Conservation (phyloP, 169 alveolate genomes). For the Cryptosporidium muris region DNA sequence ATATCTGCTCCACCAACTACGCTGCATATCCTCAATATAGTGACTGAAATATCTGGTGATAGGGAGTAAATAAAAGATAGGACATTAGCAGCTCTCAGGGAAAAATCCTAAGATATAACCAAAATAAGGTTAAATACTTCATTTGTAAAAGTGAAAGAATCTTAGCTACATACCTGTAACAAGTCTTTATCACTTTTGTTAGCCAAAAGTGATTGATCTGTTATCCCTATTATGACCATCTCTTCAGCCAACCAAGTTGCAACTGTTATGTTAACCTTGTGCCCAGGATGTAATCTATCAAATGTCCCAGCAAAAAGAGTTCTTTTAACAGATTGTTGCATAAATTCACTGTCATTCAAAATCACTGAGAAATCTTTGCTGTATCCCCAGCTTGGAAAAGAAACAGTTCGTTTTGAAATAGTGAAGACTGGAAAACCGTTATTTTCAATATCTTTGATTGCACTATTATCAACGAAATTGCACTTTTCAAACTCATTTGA, state of each 20-base stretch:
- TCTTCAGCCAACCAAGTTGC: conserved; percentile 72
- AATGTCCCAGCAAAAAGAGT: conserved; percentile 77
- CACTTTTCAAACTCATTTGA: conserved; percentile 1
- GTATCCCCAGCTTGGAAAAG: conserved; percentile 41
- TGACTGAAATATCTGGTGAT: conserved; percentile 58
- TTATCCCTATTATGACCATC: conserved; percentile 67
- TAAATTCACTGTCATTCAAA: conserved; percentile 7
- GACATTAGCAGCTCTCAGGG: conserved; percentile 58
- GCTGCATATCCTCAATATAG: conserved; percentile 64
- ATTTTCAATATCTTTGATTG: background rate
- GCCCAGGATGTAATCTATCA: conserved; percentile 79
- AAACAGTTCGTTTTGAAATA: conserved; percentile 1
- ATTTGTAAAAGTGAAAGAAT: background rate
- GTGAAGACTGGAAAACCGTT: conserved; percentile 19
- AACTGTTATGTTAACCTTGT: conserved; percentile 74
- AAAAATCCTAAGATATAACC: conserved; percentile 34
- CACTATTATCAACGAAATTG: conserved; percentile 6
- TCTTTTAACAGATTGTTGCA: conserved; percentile 45
- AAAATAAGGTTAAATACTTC: background rate
- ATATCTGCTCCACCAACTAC: conserved; percentile 67
- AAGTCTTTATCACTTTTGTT: conserved; percentile 65
- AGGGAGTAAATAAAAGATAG: conserved; percentile 54
- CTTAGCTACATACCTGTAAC: conserved; percentile 35
- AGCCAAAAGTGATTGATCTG: conserved; percentile 69
- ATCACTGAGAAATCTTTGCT: background rate